Evolutionary conservation across 208 protist genomes (phyloP).

Genomic region (Leishmania mexicana): DNA sequence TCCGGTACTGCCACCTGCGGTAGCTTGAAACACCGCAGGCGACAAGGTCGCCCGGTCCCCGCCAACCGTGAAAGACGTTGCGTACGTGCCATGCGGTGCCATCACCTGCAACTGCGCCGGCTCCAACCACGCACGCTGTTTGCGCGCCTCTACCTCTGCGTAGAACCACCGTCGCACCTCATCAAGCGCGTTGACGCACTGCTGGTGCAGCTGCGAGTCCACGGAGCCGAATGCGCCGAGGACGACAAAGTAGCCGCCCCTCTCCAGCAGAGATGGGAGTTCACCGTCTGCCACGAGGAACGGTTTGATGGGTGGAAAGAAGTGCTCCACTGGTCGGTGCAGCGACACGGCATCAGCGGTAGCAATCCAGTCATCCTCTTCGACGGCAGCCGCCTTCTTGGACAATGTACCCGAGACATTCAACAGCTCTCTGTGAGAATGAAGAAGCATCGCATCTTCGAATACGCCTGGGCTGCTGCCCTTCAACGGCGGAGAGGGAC

Average conservation of each 20-base stretch:
- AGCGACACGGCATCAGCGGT: slow-evolving; percentile 4
- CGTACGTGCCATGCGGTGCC: slow-evolving; percentile 25
- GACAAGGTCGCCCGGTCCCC: slow-evolving; percentile 21
- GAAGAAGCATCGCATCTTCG: slow-evolving; percentile 2
- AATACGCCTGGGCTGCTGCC: slow-evolving; percentile 14
- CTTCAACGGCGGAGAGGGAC: slow-evolving; percentile 13
- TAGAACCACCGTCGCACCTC: slow-evolving; percentile 51
- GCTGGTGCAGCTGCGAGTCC: slow-evolving; percentile 47
- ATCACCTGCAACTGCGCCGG: slow-evolving; percentile 31
- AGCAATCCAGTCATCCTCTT: background rate
- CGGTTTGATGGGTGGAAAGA: slow-evolving; percentile 30
- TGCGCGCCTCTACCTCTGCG: slow-evolving; percentile 39
- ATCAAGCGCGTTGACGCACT: slow-evolving; percentile 42
- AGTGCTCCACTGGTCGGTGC: background rate
- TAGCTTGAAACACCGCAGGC: slow-evolving; percentile 4
- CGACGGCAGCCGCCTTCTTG: background rate
- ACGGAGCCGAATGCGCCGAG: slow-evolving; percentile 61
- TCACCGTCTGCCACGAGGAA: slow-evolving; percentile 23
- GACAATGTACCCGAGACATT: background rate
- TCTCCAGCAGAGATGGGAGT: slow-evolving; percentile 35
- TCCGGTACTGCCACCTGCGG: background rate
- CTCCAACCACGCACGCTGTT: slow-evolving; percentile 42
- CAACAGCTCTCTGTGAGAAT: slow-evolving; percentile 13
- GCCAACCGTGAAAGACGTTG: slow-evolving; percentile 19
- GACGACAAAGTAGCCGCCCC: slow-evolving; percentile 65